Conservation (phyloP, 495 filamentous ascomycete genomes). For the Trichoderma erinaceum region DNA sequence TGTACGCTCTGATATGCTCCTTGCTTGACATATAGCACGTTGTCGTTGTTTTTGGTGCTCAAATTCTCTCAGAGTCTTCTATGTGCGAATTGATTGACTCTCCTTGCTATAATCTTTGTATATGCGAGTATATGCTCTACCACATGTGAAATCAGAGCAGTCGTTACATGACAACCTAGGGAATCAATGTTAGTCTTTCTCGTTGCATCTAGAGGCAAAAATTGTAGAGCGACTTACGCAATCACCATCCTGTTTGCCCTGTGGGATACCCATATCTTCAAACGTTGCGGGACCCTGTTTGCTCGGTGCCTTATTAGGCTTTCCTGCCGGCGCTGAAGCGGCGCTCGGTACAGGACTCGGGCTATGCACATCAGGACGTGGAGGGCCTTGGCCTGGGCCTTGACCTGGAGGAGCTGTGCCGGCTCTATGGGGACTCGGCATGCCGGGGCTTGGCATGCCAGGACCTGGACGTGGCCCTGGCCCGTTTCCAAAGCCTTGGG, state of each 20-base stretch:
- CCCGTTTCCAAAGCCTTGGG: neutral
- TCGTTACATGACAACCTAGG: slow-evolving; percentile 24
- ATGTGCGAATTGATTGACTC: neutral
- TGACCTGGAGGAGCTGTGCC: slow-evolving; percentile 14
- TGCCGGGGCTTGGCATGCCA: no score
- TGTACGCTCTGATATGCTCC: neutral
- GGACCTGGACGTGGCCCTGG: neutral
- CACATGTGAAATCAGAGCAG: neutral
- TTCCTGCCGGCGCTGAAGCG: slow-evolving; percentile 26
- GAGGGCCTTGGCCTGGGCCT: neutral
- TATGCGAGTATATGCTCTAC: slow-evolving; percentile 4
- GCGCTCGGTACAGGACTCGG: slow-evolving; percentile 26
- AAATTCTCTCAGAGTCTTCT: neutral
- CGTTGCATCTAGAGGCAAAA: neutral
- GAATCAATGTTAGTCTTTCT: slow-evolving; percentile 17
- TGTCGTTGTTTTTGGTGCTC: neutral
- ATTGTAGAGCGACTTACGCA: slow-evolving; percentile 63
- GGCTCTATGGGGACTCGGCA: neutral
- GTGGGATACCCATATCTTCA: slow-evolving; percentile 93
- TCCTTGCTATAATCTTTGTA: neutral
- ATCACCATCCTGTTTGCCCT: slow-evolving; percentile 71
- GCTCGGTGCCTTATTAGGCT: slow-evolving; percentile 29
- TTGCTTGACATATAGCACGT: neutral
- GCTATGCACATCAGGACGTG: slow-evolving; percentile 1
- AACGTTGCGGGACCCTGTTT: slow-evolving; percentile 88